phyloP scores from a whole-genome alignment of 441 rosid genomes.

The Macaranga tanarius region DNA sequence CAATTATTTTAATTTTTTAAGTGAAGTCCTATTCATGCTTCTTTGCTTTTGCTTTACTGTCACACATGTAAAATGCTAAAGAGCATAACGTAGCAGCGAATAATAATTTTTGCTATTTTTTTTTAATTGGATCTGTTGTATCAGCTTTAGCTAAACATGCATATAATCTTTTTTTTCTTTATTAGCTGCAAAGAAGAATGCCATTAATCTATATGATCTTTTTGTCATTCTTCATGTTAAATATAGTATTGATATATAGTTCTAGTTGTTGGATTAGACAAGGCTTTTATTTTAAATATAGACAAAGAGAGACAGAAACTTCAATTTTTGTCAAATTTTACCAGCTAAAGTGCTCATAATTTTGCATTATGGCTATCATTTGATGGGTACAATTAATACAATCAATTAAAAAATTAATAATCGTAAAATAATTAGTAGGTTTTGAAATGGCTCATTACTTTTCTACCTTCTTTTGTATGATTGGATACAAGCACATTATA shows the following conservation, averaged over 20 bases:
- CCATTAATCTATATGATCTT: not conserved
- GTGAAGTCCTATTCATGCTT: not conserved
- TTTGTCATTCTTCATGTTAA: not conserved
- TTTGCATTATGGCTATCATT: not conserved
- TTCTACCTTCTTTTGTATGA: not conserved
- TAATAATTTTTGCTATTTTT: not conserved
- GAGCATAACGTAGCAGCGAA: not conserved
- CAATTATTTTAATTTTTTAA: not conserved
- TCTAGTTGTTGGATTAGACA: too few species aligned
- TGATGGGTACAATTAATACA: not conserved
- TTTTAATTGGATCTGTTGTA: not conserved
- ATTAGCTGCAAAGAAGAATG: not conserved
- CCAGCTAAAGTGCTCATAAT: too few species aligned
- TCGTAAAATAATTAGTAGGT: not conserved
- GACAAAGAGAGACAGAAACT: too few species aligned
- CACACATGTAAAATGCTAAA: conserved; percentile 18
- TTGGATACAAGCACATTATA: not conserved
- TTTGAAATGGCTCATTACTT: not conserved
- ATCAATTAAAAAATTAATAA: not conserved
- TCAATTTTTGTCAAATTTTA: too few species aligned
- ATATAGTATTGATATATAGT: not conserved
- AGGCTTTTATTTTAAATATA: too few species aligned
- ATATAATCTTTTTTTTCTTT: not conserved
- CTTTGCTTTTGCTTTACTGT: conserved; percentile 16
- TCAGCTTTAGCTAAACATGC: conserved; percentile 9